Evolutionary conservation across 1,284 basidiomycete genomes (phyloP), one percentile per base, ranked within the genome.

Genomic region (Ceratobasidium sp.): DNA sequence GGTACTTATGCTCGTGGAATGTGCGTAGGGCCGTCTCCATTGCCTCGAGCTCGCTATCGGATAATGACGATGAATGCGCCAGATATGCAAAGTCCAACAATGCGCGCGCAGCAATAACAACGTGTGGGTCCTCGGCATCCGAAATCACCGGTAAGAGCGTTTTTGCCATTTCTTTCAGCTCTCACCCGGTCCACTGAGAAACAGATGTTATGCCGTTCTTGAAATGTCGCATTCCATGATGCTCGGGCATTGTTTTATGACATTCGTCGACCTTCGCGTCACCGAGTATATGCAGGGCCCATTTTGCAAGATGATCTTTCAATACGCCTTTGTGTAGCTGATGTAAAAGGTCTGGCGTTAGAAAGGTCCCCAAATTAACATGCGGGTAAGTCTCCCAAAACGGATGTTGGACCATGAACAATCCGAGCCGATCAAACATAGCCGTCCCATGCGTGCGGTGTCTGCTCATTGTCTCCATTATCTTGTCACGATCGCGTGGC

Each of bases 51-150:
- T 82, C 80, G 2, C 93, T 71, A n/a, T 74, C 65, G n/a, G 56
- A 38, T 17, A 75, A 28, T 7, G 42, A 54, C 9, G 65, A 52
- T 1, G 26, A 71, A 62, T 80, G 79, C 12, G 57, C 42, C 0
- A 54, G 52, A 70, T 56, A 84, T 7, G 86, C 79, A 77, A 86
- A 87, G 74, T 87, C 84, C 0, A 87, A 81, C 0, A 86, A 12
- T 1, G 82, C 81, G 0, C 80, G 70, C 1, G 78, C 80, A 3
- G 80, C 81, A 3, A 23, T 17, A 1, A 83, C 62, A 10, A 81
- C 80, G 6, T 67, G 33, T 0, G 42, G 17, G 0, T 74, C 78
- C 0, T 28, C 26, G 0, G 80, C 82, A 15, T 66, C 65, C 1
- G 62, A 64, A 3, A 84, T 78, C 12, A 84, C 62, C 1, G 83